phyloP scores from a whole-genome alignment of 192 early-diverging fungal genomes.

The Backusella psychrophila region DNA sequence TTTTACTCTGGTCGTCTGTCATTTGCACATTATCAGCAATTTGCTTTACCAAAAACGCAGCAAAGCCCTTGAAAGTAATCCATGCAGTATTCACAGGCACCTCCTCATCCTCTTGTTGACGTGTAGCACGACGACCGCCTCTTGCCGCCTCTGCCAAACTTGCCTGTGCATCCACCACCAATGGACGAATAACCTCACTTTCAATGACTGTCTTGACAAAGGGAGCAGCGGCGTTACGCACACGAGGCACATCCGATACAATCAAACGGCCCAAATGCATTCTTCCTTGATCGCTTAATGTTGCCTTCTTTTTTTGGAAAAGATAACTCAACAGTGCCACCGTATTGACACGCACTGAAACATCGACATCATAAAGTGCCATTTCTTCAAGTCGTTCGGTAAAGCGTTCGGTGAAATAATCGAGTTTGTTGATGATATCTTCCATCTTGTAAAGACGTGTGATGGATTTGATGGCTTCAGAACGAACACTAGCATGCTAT shows the following conservation, averaged over 20 bases:
- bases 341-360: conserved; percentile 45
- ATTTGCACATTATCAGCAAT: conserved; percentile 12
- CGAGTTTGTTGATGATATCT: conserved; percentile 50
- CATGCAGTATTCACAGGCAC: conserved; percentile 37
- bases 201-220: conserved; percentile 50
- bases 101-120: not conserved
- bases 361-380: conserved; percentile 65
- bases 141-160: not conserved
- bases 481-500: conserved; percentile 55
- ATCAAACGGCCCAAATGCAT: conserved; percentile 64
- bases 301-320: conserved; percentile 37
- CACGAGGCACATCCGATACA: conserved; percentile 64
- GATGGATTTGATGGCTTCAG: conserved; percentile 68
- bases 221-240: conserved; percentile 65
- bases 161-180: conserved; percentile 23
- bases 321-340: conserved; percentile 46
- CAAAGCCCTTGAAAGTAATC: conserved; percentile 48
- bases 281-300: conserved; percentile 64
- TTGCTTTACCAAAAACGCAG: conserved; percentile 42
- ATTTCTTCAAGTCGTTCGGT: conserved; percentile 75
- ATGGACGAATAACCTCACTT: conserved; percentile 37
- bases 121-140: not conserved
- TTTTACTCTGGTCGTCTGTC: not conserved
- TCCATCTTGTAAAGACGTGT: conserved; percentile 57
- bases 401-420: conserved; percentile 65